Evolutionary conservation across 2,329 filamentous ascomycete genomes (phyloP), one percentile per base, ranked within the genome.

Genomic region (Neofusicoccum sp.): DNA sequence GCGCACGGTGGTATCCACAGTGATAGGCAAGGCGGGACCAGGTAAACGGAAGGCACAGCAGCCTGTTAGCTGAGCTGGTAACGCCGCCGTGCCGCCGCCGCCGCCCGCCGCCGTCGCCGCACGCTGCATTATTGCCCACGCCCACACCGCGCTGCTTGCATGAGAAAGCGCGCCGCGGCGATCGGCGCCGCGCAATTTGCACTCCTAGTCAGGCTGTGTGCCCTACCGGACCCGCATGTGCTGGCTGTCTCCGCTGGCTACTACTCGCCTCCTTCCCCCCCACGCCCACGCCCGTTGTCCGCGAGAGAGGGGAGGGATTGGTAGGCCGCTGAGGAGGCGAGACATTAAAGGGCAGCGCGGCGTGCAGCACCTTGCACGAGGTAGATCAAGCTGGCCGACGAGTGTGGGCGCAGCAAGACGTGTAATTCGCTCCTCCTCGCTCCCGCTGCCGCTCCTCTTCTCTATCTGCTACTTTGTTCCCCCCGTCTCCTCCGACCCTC

Each of bases 1-100:
- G n/a, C 30, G 30, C 16, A 31, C 12, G 30, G 20, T 16, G 26
- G 38, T 28, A 36, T 56, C 51, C 51, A 56, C 51, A 56, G 51
- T 56, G 51, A 56, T 56, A 56, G 51, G 51, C 51, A 41, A 11
- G 43, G 51, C 51, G 51, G 41, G 51, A 56, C 51, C 51, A 28
- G 49, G 49, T 53, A 38, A 53, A 41, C 49, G 49, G 49, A 56
- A 43, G 51, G 26, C 41, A 38, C 26, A n/a, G 28, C 14, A 16
- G 26, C 26, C 24, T 20, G 26, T 47, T 11, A 31, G 47, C 14
- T n/a, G n/a, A n/a, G 30, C 31, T 14, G 30, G 12, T n/a, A 34
- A 33, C 28, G 24, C 45, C 16, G 45, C 45, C 28, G 28, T 28
- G 45, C 45, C 45, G 48, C 33, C 34, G 48, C 36, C 24, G 26